Base-by-base conservation (phyloP, 768 basidiomycete genomes). In the Cantharellus cinnabarinus region DNA sequence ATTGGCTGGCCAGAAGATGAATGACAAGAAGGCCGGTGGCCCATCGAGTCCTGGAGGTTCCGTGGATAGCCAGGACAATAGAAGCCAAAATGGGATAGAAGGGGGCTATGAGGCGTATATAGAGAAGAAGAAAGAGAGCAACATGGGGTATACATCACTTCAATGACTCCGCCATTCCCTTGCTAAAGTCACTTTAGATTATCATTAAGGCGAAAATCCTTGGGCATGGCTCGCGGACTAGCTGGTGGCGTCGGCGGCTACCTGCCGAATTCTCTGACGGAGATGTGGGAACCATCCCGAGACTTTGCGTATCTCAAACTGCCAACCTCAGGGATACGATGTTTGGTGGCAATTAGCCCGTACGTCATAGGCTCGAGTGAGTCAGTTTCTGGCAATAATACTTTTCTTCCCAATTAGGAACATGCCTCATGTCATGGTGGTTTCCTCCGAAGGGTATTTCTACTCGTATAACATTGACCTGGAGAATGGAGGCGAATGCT, bases 401-500 rank as follows among this genome's bases (percentile, higher is more conserved):
- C 59, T 54, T 42, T 42, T 48, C n/a, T 4, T 2, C 35, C 38
- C 5, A 29, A 29, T 14, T 66, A 91, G 89, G 15, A 90, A 89
- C 4, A 85, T 88, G 71, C 93, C 94, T 0, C 94, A 99, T 61
- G 84, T 97, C 5, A 94, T 95, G 89, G 91, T 99, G 34, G 80
- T 98, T 59, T 91, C 90, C 0, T 86, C 88, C 0, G 91, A 97
- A 60, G 94, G 94, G 1, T 86, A 89, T 65, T 94, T 95, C 69
- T 97, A 99, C 67, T 81, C 85, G 14, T 98, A 98, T 70, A 87
- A 78, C 65, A 94, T 99, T 66, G 94, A 99, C 71, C 71, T 98
- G 61, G 94, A 99, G 70, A 83, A 84, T 57, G 94, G 94, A 2
- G 94, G 94, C 2, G 94, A 99, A 70, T 98, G 94, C 65, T 78